Evolutionary conservation across 78 protist species (phyloP).

Genomic region (Planoprotostelium fungivorum): DNA sequence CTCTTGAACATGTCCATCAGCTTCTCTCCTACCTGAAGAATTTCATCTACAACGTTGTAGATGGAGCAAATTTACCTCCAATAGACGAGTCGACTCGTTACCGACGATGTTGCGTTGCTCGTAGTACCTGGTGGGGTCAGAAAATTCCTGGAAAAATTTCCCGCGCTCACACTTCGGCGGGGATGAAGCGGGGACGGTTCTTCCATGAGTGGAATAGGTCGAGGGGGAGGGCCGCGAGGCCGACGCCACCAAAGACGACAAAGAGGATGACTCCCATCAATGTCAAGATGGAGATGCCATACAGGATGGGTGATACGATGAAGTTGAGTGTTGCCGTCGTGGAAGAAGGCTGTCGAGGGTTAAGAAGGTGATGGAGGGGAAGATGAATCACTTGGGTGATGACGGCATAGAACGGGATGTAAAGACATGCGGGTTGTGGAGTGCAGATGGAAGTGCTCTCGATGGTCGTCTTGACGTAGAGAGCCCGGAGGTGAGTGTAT

Average conservation of each 20-base stretch:
- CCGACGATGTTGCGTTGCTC: background rate
- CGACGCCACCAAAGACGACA: slow-evolving; percentile 83
- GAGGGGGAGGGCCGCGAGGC: slow-evolving; percentile 78
- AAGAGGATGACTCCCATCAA: slow-evolving; percentile 74
- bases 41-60: background rate
- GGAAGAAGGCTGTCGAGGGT: background rate
- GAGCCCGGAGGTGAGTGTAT: background rate
- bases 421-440: background rate
- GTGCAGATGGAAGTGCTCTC: background rate
- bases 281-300: slow-evolving; percentile 62
- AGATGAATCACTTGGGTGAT: background rate
- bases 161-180: background rate
- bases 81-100: background rate
- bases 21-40: background rate
- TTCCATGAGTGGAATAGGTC: slow-evolving; percentile 62
- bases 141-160: background rate
- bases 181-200: slow-evolving; percentile 65
- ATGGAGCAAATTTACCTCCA: background rate
- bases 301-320: slow-evolving; percentile 56
- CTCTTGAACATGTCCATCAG: background rate
- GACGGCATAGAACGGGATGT: background rate
- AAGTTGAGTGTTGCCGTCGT: slow-evolving; percentile 14
- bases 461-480: background rate
- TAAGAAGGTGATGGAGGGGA: background rate
- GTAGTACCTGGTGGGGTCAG: background rate